Conservation (phyloP, 441 rosid species). For the Monsonia emarginata region DNA sequence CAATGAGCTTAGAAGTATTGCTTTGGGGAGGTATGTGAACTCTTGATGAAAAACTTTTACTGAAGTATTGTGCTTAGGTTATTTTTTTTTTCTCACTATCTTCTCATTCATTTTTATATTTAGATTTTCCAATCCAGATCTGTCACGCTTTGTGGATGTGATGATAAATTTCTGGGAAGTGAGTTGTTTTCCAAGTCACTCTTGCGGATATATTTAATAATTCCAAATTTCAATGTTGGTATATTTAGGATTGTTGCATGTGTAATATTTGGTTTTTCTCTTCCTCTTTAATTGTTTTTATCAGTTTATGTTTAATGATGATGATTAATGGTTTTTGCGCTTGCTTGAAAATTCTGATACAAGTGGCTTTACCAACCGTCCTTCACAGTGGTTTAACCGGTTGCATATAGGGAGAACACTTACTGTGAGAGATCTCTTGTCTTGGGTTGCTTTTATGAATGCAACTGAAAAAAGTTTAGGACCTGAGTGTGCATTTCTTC, state of each 20-base stretch:
- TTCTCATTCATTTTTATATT: slow-evolving; percentile 13
- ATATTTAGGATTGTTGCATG: not conserved
- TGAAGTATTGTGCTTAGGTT: not conserved
- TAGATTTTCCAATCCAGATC: slow-evolving; percentile 43
- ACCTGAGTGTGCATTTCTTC: slow-evolving; percentile 52
- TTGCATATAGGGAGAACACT: slow-evolving; percentile 66
- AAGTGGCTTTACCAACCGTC: slow-evolving; percentile 11
- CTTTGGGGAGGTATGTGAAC: slow-evolving; percentile 45
- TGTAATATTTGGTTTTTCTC: not conserved
- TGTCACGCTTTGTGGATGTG: slow-evolving; percentile 44
- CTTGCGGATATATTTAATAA: not conserved
- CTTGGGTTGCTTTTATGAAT: slow-evolving; percentile 76
- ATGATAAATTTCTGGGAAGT: slow-evolving; percentile 79
- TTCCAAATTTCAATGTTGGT: not conserved
- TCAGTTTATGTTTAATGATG: not conserved
- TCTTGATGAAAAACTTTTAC: slow-evolving; percentile 10
- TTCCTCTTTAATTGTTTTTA: not conserved
- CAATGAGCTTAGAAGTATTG: slow-evolving; percentile 69
- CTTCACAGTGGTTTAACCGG: slow-evolving; percentile 73
- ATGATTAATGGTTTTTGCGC: not conserved
- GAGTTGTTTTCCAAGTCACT: slow-evolving; percentile 12
- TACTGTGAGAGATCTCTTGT: slow-evolving; percentile 87
- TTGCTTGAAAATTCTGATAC: slow-evolving; percentile 14
- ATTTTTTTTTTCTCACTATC: slow-evolving; percentile 5
- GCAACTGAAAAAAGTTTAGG: slow-evolving; percentile 46